These are phyloP conservation scores for Pseudogymnoascus sp. DNA, from an alignment of 2,329 filamentous ascomycete genomes.

Conservation along the genomic window DNA sequence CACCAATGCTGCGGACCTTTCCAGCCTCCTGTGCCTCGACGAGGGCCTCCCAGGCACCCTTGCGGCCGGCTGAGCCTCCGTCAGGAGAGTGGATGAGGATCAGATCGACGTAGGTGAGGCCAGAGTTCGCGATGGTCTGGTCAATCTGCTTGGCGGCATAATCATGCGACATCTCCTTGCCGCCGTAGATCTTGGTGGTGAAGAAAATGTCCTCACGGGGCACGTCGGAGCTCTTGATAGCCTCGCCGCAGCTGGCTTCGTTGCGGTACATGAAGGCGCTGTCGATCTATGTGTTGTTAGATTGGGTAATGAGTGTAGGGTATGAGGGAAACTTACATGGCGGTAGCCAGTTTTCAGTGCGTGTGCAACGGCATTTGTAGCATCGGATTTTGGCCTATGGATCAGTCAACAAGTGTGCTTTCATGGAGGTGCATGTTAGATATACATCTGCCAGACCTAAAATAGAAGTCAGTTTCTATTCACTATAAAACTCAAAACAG, in stretches of 20 bases:
- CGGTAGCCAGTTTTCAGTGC: constrained; percentile 45
- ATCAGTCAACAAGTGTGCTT: neutral
- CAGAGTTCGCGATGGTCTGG: constrained; percentile 48
- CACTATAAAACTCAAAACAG: neutral
- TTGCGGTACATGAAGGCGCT: constrained; percentile 51
- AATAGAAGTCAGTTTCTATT: neutral
- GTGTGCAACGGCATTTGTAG: constrained; percentile 35
- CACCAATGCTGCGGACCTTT: constrained; percentile 52
- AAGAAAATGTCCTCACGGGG: constrained; percentile 51
- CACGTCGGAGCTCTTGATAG: constrained; percentile 43
- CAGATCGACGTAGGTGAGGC: constrained; percentile 60
- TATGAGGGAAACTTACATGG: constrained; percentile 35
- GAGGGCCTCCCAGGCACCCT: constrained; percentile 53
- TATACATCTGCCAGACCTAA: constrained; percentile 4
- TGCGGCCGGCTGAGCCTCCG: constrained; percentile 46
- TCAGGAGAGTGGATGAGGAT: constrained; percentile 56
- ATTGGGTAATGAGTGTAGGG: neutral
- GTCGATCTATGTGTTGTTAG: constrained; percentile 39
- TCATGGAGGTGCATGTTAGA: neutral
- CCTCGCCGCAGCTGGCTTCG: constrained; percentile 45
- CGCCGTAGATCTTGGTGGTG: constrained; percentile 52
- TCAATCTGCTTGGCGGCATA: constrained; percentile 56
- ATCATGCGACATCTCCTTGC: constrained; percentile 50
- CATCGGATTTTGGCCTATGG: neutral
- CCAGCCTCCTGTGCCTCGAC: constrained; percentile 56